Evolutionary conservation across 768 basidiomycete genomes (phyloP).

Genomic region (Lactarius vividus): DNA sequence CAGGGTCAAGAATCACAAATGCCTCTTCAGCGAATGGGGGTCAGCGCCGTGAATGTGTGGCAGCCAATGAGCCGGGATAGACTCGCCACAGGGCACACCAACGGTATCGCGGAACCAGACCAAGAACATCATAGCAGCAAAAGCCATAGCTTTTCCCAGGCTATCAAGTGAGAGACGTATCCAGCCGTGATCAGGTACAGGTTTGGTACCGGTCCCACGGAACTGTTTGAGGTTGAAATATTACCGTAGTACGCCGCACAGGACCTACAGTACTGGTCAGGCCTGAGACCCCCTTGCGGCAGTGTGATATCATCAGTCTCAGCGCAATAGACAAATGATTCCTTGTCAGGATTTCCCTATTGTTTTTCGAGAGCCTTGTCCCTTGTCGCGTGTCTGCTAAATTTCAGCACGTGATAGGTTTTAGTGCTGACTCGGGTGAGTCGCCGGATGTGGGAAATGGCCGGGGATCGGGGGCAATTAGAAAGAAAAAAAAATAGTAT

Average conservation of each 20-base stretch:
- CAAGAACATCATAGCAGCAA: background rate
- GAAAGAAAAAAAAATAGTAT: no score
- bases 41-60: background rate
- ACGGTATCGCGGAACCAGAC: background rate
- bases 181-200: conserved; percentile 5
- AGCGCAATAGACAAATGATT: background rate
- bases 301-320: background rate
- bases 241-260: background rate
- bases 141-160: background rate
- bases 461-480: background rate
- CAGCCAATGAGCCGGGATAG: conserved; percentile 1
- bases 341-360: background rate
- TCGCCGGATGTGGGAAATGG: background rate
- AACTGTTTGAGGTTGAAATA: background rate
- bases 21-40: conserved; percentile 1
- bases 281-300: background rate
- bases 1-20: background rate
- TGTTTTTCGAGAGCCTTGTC: background rate
- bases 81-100: background rate
- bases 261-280: background rate
- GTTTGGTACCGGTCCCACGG: conserved; percentile 1
- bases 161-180: conserved; percentile 4
- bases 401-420: background rate
- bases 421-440: background rate
- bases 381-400: background rate